Evolutionary conservation across 1,284 basidiomycete species (phyloP).

Genomic region (Hymenochaete sp.): DNA sequence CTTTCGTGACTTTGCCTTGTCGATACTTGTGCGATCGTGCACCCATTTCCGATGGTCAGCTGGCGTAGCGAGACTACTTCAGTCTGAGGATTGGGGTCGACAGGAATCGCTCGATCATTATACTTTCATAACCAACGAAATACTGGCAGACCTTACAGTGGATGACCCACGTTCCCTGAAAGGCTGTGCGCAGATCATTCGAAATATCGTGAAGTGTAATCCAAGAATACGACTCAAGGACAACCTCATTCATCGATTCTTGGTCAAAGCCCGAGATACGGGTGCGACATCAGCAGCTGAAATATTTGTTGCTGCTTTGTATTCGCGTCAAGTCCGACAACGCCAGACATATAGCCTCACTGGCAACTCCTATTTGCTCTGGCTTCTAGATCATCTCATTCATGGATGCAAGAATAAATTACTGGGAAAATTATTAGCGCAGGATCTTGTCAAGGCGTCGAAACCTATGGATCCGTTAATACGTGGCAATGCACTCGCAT

Average conservation of each 20-base stretch:
- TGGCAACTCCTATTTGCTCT: constrained; percentile 33
- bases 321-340: not conserved
- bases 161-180: not conserved
- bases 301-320: constrained; percentile 4
- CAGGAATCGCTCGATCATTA: constrained; percentile 1
- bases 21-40: constrained; percentile 39
- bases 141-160: not conserved
- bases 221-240: constrained; percentile 13
- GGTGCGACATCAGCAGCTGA: constrained; percentile 20
- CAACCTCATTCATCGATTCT: constrained; percentile 37
- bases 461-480: constrained; percentile 22
- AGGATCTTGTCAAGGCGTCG: constrained; percentile 35
- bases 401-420: constrained; percentile 31
- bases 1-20: constrained; percentile 36
- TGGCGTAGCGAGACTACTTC: constrained; percentile 31
- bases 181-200: constrained; percentile 1
- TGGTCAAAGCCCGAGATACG: constrained; percentile 29
- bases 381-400: constrained; percentile 42
- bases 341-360: constrained; percentile 31
- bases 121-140: constrained; percentile 3
- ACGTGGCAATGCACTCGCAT: constrained; percentile 40
- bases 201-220: constrained; percentile 1
- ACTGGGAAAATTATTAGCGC: constrained; percentile 36
- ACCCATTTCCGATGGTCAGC: constrained; percentile 41
- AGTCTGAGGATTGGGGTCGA: too few species aligned